A percentile compares a stretch with the other conserved stretches of the same genome.
Conservation (phyloP, 2,329 filamentous ascomycete species). For the Talaromyces funiculosus region DNA sequence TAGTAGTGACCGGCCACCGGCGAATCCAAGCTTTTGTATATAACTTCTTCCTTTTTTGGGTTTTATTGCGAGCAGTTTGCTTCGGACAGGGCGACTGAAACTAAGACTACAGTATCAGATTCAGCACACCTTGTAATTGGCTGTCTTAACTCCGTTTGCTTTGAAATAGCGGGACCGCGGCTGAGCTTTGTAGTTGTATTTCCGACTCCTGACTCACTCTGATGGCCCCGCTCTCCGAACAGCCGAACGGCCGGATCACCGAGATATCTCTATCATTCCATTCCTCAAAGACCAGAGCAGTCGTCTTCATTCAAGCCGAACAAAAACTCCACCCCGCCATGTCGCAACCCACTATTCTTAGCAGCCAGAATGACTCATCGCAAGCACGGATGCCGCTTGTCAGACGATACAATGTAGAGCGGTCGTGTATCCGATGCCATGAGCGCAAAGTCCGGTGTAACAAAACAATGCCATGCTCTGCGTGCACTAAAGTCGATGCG, state of each 20-base stretch:
- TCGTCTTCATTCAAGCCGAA: not conserved
- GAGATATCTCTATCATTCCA: not conserved
- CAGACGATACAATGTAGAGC: slow-evolving; percentile 8
- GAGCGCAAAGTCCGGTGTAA: slow-evolving; percentile 27
- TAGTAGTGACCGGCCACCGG: not conserved
- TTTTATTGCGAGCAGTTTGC: no score
- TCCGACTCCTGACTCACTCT: not conserved
- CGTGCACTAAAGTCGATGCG: slow-evolving; percentile 19
- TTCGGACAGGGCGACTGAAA: no score
- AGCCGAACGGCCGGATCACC: not conserved
- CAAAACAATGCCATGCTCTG: slow-evolving; percentile 20
- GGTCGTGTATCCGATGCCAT: slow-evolving; percentile 27
- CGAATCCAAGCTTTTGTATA: not conserved
- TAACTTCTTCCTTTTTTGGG: not conserved
- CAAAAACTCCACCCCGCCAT: not conserved
- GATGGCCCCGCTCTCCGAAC: not conserved
- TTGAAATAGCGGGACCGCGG: not conserved
- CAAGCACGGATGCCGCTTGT: not conserved
- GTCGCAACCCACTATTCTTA: not conserved
- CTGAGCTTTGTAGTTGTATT: not conserved
- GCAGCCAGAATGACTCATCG: not conserved
- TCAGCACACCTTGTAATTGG: not conserved
- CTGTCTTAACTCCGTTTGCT: not conserved
- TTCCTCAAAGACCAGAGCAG: not conserved
- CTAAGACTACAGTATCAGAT: no score